These are phyloP conservation scores for Sclerotinia glacialis DNA, from an alignment of 2,329 filamentous ascomycete genomes.

Conservation along the genomic window DNA sequence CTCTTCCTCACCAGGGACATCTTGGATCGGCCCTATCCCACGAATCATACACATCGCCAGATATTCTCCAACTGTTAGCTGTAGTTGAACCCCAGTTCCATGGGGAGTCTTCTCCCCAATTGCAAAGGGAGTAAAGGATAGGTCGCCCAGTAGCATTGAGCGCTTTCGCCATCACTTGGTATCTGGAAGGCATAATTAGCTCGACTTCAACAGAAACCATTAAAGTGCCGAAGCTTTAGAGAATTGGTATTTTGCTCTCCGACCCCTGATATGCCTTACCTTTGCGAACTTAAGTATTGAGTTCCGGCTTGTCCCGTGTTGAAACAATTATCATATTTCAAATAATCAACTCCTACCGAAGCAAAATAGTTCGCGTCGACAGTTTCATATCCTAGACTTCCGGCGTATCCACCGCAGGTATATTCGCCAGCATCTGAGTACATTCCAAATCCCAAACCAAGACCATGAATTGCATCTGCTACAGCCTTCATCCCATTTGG, in stretches of 20 bases:
- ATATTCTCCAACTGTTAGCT: conserved; percentile 43
- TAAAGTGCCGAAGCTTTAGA: too few relatives aligned
- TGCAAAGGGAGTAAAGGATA: conserved; percentile 43
- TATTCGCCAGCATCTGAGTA: conserved; percentile 49
- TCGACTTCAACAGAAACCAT: neutral
- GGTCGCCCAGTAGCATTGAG: conserved; percentile 41
- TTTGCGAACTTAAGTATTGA: conserved; percentile 42
- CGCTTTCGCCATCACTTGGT: conserved; percentile 40
- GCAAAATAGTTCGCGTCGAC: conserved; percentile 53
- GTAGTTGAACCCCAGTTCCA: conserved; percentile 41
- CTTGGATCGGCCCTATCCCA: conserved; percentile 44
- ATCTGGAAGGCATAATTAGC: conserved; percentile 29
- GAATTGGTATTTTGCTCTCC: neutral
- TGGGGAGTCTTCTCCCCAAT: conserved; percentile 52
- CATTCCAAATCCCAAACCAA: conserved; percentile 53
- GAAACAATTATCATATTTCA: conserved; percentile 58
- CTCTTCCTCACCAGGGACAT: conserved; percentile 34
- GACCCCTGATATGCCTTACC: conserved; percentile 30
- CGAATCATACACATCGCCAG: conserved; percentile 42
- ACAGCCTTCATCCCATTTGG: conserved; percentile 49
- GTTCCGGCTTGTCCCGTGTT: conserved; percentile 52
- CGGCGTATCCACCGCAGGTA: conserved; percentile 44
- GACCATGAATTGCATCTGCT: conserved; percentile 47
- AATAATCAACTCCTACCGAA: conserved; percentile 51
- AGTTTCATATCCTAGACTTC: conserved; percentile 49